Percentiles rank a stretch among this genome's conserved stretches.
These are phyloP conservation scores for Lenwebbia sp. DNA, from an alignment of 345 rosid species.

Conservation along the genomic window DNA sequence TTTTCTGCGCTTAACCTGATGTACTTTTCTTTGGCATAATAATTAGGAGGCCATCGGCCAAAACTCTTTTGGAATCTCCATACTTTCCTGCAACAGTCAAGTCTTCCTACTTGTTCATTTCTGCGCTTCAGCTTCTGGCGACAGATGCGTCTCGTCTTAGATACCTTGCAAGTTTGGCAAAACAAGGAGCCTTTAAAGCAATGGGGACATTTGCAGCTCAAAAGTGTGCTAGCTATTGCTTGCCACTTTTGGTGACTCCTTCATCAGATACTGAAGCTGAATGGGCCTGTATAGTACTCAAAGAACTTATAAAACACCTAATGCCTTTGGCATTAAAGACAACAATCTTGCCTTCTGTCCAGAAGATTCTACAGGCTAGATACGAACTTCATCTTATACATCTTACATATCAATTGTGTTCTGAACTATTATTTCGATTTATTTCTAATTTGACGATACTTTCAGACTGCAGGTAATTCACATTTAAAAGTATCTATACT, in stretches of 20 bases:
- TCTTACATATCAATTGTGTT: neutral
- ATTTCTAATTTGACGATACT: slow-evolving; percentile 11
- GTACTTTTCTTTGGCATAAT: slow-evolving; percentile 1
- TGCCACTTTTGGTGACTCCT: slow-evolving; percentile 52
- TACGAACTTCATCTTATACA: slow-evolving; percentile 8
- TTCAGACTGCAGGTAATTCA: slow-evolving; percentile 84
- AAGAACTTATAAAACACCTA: slow-evolving; percentile 65
- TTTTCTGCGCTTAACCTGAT: neutral
- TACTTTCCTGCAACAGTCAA: slow-evolving; percentile 70
- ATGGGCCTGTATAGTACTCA: slow-evolving; percentile 65
- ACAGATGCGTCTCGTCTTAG: slow-evolving; percentile 55
- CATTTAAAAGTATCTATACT: slow-evolving; percentile 87
- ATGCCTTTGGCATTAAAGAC: slow-evolving; percentile 54
- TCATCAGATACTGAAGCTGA: slow-evolving; percentile 66
- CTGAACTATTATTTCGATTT: slow-evolving; percentile 3
- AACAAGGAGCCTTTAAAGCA: slow-evolving; percentile 72
- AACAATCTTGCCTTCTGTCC: slow-evolving; percentile 64
- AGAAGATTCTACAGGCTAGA: slow-evolving; percentile 86
- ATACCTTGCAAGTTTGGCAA: slow-evolving; percentile 78
- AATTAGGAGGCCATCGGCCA: slow-evolving; percentile 82
- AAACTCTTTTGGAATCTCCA: slow-evolving; percentile 73
- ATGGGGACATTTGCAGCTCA: slow-evolving; percentile 87
- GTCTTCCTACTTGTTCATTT: slow-evolving; percentile 73
- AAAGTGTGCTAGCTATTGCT: slow-evolving; percentile 65
- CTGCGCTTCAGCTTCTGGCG: slow-evolving; percentile 75